Evolutionary conservation across 768 basidiomycete species (phyloP).

Genomic region (Fomitopsis pulvina): DNA sequence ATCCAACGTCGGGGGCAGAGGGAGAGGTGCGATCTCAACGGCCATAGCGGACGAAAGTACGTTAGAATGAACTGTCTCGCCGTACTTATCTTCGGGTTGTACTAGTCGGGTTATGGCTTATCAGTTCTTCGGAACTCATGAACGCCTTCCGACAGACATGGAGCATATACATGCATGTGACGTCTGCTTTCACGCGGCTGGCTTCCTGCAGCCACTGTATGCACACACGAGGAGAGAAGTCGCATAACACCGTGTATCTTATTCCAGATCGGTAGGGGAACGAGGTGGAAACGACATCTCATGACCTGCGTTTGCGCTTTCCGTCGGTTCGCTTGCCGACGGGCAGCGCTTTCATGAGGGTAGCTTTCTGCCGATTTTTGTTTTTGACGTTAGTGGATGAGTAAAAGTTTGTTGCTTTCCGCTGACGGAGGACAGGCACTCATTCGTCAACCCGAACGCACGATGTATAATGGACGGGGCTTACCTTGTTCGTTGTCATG

Average conservation of each 20-base stretch:
- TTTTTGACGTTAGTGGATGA: constrained; percentile 81
- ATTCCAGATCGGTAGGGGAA: too few relatives aligned
- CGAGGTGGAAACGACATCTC: neutral
- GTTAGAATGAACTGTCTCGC: neutral
- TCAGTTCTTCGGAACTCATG: too few relatives aligned
- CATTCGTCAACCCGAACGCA: too few relatives aligned
- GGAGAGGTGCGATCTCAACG: constrained; percentile 53
- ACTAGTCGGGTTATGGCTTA: too few relatives aligned
- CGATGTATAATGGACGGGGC: constrained; percentile 5
- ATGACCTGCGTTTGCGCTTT: neutral
- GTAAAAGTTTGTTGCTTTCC: constrained; percentile 88
- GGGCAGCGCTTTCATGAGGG: constrained; percentile 39
- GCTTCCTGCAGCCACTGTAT: too few relatives aligned
- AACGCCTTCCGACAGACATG: too few relatives aligned
- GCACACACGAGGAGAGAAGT: too few relatives aligned
- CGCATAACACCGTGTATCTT: too few relatives aligned
- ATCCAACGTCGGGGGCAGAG: constrained; percentile 61
- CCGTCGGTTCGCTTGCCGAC: neutral
- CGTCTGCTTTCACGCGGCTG: too few relatives aligned
- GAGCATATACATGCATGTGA: too few relatives aligned
- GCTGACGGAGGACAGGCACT: too few relatives aligned
- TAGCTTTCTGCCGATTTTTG: constrained; percentile 64
- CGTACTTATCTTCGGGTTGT: neutral
- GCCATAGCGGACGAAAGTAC: constrained; percentile 29
- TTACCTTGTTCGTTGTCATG: constrained; percentile 91